Conservation (phyloP, 495 filamentous ascomycete species). For the Penicillium maclennaniae region DNA sequence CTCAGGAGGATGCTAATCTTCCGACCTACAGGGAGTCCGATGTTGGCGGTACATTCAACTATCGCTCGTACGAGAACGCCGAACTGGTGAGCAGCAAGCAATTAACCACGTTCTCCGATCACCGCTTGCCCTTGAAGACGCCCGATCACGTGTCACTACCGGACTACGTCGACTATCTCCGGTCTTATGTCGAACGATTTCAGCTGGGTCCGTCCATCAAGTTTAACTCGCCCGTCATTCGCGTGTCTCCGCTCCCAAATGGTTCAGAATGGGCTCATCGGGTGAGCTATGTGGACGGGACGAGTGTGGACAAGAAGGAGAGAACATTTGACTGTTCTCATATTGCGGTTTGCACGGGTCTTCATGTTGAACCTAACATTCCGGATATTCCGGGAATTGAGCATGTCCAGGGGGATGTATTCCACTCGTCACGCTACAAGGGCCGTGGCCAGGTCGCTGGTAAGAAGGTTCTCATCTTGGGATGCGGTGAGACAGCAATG, state of each 20-base stretch:
- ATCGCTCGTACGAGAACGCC: slow-evolving; percentile 16
- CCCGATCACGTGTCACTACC: slow-evolving; percentile 15
- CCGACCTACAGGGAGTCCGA: slow-evolving; percentile 4
- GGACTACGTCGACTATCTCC: slow-evolving; percentile 17
- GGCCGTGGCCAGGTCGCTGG: slow-evolving; percentile 11
- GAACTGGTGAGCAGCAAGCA: slow-evolving; percentile 17
- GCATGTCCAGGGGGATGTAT: slow-evolving; percentile 14
- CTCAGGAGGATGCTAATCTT: background rate
- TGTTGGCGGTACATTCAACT: slow-evolving; percentile 17
- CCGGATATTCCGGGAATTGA: slow-evolving; percentile 15
- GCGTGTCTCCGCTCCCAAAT: slow-evolving; percentile 2
- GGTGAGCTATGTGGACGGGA: slow-evolving; percentile 10
- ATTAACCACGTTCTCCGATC: slow-evolving; percentile 18
- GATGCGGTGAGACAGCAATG: slow-evolving; percentile 19
- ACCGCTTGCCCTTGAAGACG: slow-evolving; percentile 13
- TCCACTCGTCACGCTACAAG: slow-evolving; percentile 18
- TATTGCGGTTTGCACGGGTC: slow-evolving; percentile 16
- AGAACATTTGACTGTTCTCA: slow-evolving; percentile 13
- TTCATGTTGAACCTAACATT: slow-evolving; percentile 17
- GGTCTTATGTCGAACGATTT: slow-evolving; percentile 14
- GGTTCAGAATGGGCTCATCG: slow-evolving; percentile 11
- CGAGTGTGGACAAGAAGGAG: slow-evolving; percentile 2
- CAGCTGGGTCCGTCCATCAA: slow-evolving; percentile 9
- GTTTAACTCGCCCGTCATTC: slow-evolving; percentile 11
- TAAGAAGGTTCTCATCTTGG: slow-evolving; percentile 10